Evolutionary conservation across 306 rosid species (phyloP), one percentile per base, ranked within the genome.

Genomic region (Trichosanthes truncata): DNA sequence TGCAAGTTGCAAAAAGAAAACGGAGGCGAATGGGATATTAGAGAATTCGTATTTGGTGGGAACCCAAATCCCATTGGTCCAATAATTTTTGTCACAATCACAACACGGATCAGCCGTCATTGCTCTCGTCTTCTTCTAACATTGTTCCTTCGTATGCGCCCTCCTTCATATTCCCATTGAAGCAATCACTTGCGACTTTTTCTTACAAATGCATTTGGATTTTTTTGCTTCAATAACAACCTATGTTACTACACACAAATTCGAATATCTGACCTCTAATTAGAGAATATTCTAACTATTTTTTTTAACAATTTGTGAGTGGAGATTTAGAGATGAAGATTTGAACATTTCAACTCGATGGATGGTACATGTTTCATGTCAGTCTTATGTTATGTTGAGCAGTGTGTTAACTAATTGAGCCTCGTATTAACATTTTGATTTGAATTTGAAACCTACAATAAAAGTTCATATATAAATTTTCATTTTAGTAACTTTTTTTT

Each of bases 21-120:
- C 8, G 74, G 51, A 38, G 74, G 48, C 51, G 52, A 68, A 68
- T 68, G 75, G 76, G 20, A 69, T 11, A 6, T 69, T 41, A 21
- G 49, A 69, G 55, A 74, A 74, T 29, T 49, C 78, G 78, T 25
- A 48, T 29, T 74, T 74, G 78, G 78, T 74, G 60, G 61, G 57
- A 23, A 45, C 35, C 53, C 29, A 69, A 40, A 40, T 41, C 76
- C 35, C 9, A 40, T 69, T 69, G 76, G 76, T 46, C 14, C 38
- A 72, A 72, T 66, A 36, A 3, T 65, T 65, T 65, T 17, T 65
- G 72, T 57, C 45, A 17, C 14, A 7, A 13, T 36, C 20, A 18
- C 25, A 33, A 35, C 18, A 15, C 13, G 20, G 5, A 20, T 4
- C 20, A 72, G 59, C 77, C 77, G 77, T 45, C 77, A 46, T 14